Conservation (phyloP, 371 early-diverging fungal species). For the Mucor circinelloides region DNA sequence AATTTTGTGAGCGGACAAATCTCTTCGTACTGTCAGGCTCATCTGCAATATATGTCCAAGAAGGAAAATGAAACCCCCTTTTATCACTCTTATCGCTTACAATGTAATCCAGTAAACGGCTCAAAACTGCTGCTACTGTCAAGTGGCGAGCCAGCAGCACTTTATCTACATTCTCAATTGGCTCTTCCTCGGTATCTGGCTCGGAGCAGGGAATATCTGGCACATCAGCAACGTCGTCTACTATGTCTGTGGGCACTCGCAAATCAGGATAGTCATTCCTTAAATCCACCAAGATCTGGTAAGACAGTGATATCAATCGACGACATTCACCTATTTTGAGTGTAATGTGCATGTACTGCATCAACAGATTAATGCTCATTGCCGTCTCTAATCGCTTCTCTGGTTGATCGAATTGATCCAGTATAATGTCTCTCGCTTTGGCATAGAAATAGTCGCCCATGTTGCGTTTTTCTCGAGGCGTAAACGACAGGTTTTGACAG, state of each 20-base stretch:
- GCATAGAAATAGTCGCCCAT: slow-evolving; percentile 19
- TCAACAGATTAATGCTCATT: slow-evolving; percentile 7
- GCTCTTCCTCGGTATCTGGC: neutral
- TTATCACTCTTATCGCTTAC: neutral
- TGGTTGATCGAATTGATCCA: slow-evolving; percentile 21
- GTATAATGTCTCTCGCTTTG: slow-evolving; percentile 9
- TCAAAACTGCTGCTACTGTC: neutral
- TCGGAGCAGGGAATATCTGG: neutral
- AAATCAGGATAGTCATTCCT: neutral
- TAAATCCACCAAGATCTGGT: slow-evolving; percentile 17
- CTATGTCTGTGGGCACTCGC: neutral
- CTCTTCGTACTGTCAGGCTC: slow-evolving; percentile 3
- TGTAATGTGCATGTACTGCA: slow-evolving; percentile 12
- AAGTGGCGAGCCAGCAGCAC: slow-evolving; percentile 6
- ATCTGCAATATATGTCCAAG: neutral
- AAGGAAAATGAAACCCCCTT: neutral
- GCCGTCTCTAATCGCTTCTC: slow-evolving; percentile 24
- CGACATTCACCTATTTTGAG: slow-evolving; percentile 7
- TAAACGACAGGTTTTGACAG: slow-evolving; percentile 1
- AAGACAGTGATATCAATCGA: slow-evolving; percentile 2
- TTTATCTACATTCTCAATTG: neutral
- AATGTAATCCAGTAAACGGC: slow-evolving; percentile 2
- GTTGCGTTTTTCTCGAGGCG: neutral
- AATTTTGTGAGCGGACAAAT: neutral
- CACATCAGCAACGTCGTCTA: neutral